Evolutionary conservation across 2,329 filamentous ascomycete genomes (phyloP), one percentile per base, ranked within the genome.

Genomic region (Diaporthe aspalathi): DNA sequence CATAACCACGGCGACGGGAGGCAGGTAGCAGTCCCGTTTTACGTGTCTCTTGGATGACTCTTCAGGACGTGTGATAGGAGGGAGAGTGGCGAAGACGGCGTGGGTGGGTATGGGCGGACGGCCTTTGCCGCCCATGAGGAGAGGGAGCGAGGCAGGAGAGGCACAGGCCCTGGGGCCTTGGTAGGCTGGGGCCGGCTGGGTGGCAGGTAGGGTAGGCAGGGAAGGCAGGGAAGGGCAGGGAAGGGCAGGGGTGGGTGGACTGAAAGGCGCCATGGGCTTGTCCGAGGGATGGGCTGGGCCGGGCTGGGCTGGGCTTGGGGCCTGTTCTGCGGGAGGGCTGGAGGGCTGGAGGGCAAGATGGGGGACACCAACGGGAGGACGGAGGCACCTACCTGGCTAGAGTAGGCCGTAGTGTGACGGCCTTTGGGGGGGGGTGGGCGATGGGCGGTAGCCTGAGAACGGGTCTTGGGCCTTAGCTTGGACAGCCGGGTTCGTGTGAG

Each of bases 361-460:
- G 60, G 45, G 54, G 43, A 27, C 20, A 65, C 60, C 60, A 65
- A 65, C 60, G 60, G 60, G 45, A 65, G 60, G 60, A 50, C 45
- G 60, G 60, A 65, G 60, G 60, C 47, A 68, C 67, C 53, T 68
- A 68, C 67, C 67, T 68, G 53, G 67, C 53, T 56, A 60, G 50
- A 60, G 40, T 50, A 53, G 40, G 32, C 45, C 40, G 77, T 79
- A 77, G 78, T 77, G 76, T 77, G 74, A 77, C 76, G 73, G 74
- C 68, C 32, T 9, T 9, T 72, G 32, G 54, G 35, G 35, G 35
- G 68, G 63, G 68, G 63, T 66, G 68, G 65, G 60, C 69, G 76
- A 77, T 71, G n/a, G n/a, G n/a, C n/a, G 9, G 32, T 35, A 79
- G 78, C 78, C 79, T 80, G 75, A 74, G 77, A 75, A 75, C 67